Evolutionary conservation across 139 green algal species (phyloP).

Genomic region (Ulvella scutata): DNA sequence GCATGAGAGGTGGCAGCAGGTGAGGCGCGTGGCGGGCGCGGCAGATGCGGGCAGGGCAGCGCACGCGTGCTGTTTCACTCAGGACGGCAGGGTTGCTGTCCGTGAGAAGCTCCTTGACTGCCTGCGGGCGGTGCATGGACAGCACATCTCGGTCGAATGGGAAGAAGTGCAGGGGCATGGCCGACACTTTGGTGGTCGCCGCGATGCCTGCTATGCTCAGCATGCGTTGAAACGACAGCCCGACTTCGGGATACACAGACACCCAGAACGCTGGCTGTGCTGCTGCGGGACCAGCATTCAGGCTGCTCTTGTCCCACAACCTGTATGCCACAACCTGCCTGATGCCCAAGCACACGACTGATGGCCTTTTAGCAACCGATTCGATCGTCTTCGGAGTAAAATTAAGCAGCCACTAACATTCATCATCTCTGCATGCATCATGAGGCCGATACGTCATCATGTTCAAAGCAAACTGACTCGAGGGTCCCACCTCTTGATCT

Average conservation of each 20-base stretch:
- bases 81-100: neutral
- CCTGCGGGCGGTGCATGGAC: neutral
- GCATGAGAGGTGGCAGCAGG: neutral
- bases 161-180: neutral
- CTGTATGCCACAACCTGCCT: neutral
- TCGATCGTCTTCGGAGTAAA: too few relatives aligned
- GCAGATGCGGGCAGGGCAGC: neutral
- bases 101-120: neutral
- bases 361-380: too few relatives aligned
- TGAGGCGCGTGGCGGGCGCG: neutral
- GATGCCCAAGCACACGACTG: too few relatives aligned
- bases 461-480: too few relatives aligned
- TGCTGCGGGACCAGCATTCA: neutral
- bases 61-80: neutral
- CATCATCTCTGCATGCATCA: too few relatives aligned
- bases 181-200: neutral
- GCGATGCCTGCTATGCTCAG: neutral
- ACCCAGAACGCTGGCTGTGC: neutral
- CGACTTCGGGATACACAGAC: neutral
- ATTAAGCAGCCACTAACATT: too few relatives aligned
- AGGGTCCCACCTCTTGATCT: neutral
- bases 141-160: neutral
- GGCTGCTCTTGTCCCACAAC: neutral
- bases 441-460: too few relatives aligned
- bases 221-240: neutral